Conservation (phyloP, 208 protist species). For the Wallacemonas sp. region DNA sequence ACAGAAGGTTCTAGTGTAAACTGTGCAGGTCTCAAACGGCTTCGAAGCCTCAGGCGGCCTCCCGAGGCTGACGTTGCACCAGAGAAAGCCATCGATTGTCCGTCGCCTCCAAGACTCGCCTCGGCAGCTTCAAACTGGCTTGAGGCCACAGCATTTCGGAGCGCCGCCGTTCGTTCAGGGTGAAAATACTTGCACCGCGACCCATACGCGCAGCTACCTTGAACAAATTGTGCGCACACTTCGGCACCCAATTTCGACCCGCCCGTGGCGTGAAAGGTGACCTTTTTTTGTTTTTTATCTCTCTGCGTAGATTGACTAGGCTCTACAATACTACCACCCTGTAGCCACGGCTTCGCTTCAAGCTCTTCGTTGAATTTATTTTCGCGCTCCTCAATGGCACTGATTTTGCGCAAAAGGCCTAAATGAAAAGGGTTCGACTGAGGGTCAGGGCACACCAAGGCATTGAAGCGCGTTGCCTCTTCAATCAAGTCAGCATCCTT, state of each 20-base stretch:
- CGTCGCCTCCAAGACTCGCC: constrained; percentile 7
- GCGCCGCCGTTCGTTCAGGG: constrained; percentile 37
- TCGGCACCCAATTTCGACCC: constrained; percentile 41
- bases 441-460: constrained; percentile 69
- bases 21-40: constrained; percentile 38
- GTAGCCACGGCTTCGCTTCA: constrained; percentile 59
- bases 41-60: constrained; percentile 31
- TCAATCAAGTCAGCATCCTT: constrained; percentile 55
- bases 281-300: constrained; percentile 24
- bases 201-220: constrained; percentile 47
- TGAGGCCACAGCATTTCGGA: constrained; percentile 31
- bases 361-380: constrained; percentile 65
- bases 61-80: constrained; percentile 20
- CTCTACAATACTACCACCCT: constrained; percentile 13
- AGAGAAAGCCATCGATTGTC: constrained; percentile 21
- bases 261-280: constrained; percentile 20
- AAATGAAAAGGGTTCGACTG: constrained; percentile 82
- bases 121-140: constrained; percentile 26
- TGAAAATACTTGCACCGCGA: constrained; percentile 61
- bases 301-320: neutral
- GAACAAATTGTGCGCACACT: constrained; percentile 50
- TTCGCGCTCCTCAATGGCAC: constrained; percentile 70
- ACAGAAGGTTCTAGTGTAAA: constrained; percentile 21
- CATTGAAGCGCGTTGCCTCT: constrained; percentile 66
- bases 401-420: constrained; percentile 67